A percentile compares a stretch with the other conserved stretches of the same genome.
These are phyloP conservation scores for Crepidotus sp. DNA, from an alignment of 1,284 basidiomycete genomes.

Conservation along the genomic window DNA sequence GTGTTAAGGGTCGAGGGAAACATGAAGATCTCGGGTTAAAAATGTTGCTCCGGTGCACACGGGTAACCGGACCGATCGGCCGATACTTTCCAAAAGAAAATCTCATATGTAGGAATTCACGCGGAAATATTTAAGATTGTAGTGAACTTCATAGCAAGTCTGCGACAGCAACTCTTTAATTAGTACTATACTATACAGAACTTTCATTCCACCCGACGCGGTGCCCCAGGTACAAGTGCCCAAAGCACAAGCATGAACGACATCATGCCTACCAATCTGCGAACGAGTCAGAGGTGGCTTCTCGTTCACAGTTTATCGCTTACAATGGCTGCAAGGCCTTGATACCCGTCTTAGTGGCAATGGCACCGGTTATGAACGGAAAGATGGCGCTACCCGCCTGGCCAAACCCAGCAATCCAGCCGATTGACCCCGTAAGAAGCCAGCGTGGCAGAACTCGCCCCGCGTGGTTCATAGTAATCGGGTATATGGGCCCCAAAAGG, in stretches of 20 bases:
- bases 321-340: slow-evolving; percentile 50
- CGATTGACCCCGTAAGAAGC: slow-evolving; percentile 57
- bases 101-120: too few species aligned
- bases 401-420: slow-evolving; percentile 59
- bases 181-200: neutral
- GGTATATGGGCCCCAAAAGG: slow-evolving; percentile 53
- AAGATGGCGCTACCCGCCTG: slow-evolving; percentile 59
- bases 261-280: slow-evolving; percentile 34
- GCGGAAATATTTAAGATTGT: neutral
- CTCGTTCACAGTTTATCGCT: slow-evolving; percentile 20
- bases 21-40: neutral
- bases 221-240: slow-evolving; percentile 23
- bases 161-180: neutral
- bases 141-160: neutral
- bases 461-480: slow-evolving; percentile 55
- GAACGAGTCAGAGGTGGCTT: neutral
- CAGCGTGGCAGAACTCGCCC: slow-evolving; percentile 50
- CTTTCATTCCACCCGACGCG: slow-evolving; percentile 14
- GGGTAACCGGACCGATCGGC: neutral
- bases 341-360: slow-evolving; percentile 48
- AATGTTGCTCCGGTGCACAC: neutral
- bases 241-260: slow-evolving; percentile 28
- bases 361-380: slow-evolving; percentile 54
- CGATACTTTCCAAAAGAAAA: too few species aligned
- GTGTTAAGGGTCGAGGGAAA: too few species aligned